Evolutionary conservation across 2,329 filamentous ascomycete species (phyloP), one percentile per base, ranked within the genome.

Genomic region (Botrytis medusae): DNA sequence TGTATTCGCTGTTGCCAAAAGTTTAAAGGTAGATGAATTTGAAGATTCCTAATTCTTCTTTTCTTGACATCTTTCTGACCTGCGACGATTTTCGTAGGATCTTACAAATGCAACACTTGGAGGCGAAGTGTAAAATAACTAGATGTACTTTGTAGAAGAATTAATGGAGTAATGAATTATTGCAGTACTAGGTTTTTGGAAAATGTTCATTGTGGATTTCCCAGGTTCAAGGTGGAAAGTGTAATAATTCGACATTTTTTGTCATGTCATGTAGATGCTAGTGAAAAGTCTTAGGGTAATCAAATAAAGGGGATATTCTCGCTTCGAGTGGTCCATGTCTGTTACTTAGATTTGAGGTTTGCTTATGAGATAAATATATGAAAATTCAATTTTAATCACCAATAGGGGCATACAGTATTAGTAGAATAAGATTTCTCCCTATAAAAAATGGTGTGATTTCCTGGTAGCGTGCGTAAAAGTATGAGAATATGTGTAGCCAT

Each of bases 391-490:
- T 16, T 12, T 9, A 29, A 29, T 57, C 34, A 57, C 16, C 48
- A 22, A 22, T 42, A 3, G 14, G 18, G 4, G 40, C 3, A 14
- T 68, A 20, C 18, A 7, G n/a, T 5, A 42, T 2, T 0, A 57
- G 3, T 42, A 22, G 9, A 7, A 22, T 1, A 3, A n/a, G 5
- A 40, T 10, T 9, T 7, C 2, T 32, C 29, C 9, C 9, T 29
- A 42, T 32, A 10, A 42, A 22, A 18, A 12, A 2, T 10, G 7
- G 22, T 3, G 1, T 1, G 8, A 46, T 8, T 8, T 20, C 4
- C 9, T 16, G 14, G 1, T 37, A 7, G 8, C 22, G 7, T 10
- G 4, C 16, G 8, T 4, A n/a, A n/a, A 37, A 12, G 1, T n/a
- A 2, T 10, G 10, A 51, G 32, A 18, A 34, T 2, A 37, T 48